phyloP scores from a whole-genome alignment of 129 eudicot species.

The Solidago caesia region DNA sequence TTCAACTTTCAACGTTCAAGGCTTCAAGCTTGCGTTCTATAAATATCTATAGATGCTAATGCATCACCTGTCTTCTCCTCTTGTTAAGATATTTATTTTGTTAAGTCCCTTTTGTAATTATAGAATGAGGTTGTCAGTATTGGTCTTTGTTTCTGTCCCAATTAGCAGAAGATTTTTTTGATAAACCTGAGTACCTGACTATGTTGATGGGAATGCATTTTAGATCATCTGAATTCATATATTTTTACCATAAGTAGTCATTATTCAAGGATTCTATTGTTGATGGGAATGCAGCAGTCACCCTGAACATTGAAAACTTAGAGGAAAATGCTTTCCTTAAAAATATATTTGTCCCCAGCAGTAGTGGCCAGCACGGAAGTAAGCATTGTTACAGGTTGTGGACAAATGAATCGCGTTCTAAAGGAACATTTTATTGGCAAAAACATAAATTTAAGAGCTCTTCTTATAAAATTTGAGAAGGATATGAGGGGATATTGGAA shows the following conservation, averaged over 20 bases:
- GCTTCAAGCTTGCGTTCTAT: slow-evolving; percentile 7
- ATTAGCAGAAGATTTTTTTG: neutral
- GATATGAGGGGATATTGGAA: neutral
- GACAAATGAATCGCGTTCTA: neutral
- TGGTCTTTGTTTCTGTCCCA: slow-evolving; percentile 9
- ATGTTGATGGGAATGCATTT: no score
- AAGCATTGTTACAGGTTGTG: slow-evolving; percentile 1
- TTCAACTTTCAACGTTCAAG: slow-evolving; percentile 5
- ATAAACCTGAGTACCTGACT: neutral
- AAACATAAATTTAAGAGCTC: neutral
- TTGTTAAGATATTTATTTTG: neutral
- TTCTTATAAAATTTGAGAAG: neutral
- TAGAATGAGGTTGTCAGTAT: slow-evolving; percentile 9
- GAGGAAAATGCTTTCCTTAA: neutral
- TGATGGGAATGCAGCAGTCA: neutral
- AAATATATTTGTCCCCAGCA: neutral
- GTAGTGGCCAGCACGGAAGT: neutral
- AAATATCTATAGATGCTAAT: neutral
- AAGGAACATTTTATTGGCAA: neutral
- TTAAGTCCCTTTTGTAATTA: neutral
- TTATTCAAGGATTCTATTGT: neutral
- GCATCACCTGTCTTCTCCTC: slow-evolving; percentile 5
- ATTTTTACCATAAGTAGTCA: neutral
- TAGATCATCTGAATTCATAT: no score
- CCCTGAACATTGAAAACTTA: neutral